phyloP scores from a whole-genome alignment of 2,329 filamentous ascomycete species.

The Epichloe bromicola region DNA sequence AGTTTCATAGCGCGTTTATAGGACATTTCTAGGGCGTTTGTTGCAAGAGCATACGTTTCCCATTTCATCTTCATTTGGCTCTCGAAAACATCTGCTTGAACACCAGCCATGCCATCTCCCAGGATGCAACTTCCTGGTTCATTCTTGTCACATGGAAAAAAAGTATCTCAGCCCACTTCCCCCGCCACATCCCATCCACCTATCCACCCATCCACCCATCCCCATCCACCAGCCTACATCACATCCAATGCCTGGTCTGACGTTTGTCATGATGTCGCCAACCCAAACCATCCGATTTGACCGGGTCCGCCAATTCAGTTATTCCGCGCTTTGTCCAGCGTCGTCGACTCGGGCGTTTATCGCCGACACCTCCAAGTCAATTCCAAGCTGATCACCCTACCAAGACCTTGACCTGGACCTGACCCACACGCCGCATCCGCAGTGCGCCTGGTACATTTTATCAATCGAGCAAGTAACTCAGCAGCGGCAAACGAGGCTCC shows the following conservation, averaged over 20 bases:
- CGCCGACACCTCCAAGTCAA: too few species aligned
- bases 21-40: too few species aligned
- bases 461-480: neutral
- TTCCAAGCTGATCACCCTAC: too few species aligned
- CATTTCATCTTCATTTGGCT: neutral
- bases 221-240: conserved; percentile 10
- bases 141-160: neutral
- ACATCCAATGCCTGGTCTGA: conserved; percentile 15
- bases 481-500: neutral
- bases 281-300: neutral
- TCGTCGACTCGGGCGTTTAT: too few species aligned
- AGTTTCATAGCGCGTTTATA: neutral
- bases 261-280: conserved; percentile 17
- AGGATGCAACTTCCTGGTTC: neutral
- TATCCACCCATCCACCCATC: too few species aligned
- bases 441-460: too few species aligned
- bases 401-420: too few species aligned
- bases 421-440: too few species aligned
- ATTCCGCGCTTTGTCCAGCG: too few species aligned
- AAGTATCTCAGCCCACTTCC: neutral
- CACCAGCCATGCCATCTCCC: too few species aligned
- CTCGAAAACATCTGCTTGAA: too few species aligned
- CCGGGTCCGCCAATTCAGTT: neutral
- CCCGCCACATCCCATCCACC: conserved; percentile 9
- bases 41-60: too few species aligned